Evolutionary conservation across 1,284 basidiomycete genomes (phyloP).

Genomic region (Meira nashicola): DNA sequence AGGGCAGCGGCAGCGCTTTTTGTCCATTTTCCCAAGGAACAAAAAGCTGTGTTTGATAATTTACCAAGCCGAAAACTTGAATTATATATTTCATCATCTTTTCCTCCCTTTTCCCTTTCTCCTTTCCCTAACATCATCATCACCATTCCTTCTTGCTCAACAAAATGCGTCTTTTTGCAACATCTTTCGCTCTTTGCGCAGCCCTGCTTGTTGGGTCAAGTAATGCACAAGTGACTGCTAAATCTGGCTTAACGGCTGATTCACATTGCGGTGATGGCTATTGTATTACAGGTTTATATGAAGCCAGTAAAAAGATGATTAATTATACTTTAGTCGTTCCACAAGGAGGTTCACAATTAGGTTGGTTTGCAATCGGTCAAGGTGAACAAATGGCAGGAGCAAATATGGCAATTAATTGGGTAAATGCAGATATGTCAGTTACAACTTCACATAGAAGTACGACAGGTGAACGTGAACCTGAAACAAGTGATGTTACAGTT

Average conservation of each 20-base stretch:
- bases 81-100: too few relatives aligned
- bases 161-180: too few relatives aligned
- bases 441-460: slow-evolving; percentile 9
- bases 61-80: too few relatives aligned
- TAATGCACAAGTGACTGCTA: not conserved
- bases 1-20: too few relatives aligned
- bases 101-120: too few relatives aligned
- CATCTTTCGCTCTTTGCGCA: too few relatives aligned
- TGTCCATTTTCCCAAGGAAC: too few relatives aligned
- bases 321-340: slow-evolving; percentile 34
- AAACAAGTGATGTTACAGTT: not conserved
- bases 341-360: not conserved
- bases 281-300: not conserved
- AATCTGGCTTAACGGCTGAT: not conserved
- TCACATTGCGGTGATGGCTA: not conserved
- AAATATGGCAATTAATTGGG: slow-evolving; percentile 10
- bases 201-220: not conserved
- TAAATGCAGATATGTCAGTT: not conserved
- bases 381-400: slow-evolving; percentile 7
- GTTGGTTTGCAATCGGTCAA: slow-evolving; percentile 7
- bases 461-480: not conserved
- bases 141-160: too few relatives aligned
- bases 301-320: not conserved
- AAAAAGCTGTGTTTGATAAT: too few relatives aligned
- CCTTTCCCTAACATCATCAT: too few relatives aligned